A percentile compares a stretch with the other conserved stretches of the same genome.
These are phyloP conservation scores for Saccharomycopsis sp. DNA, from an alignment of 805 yeast genomes.

Conservation along the genomic window DNA sequence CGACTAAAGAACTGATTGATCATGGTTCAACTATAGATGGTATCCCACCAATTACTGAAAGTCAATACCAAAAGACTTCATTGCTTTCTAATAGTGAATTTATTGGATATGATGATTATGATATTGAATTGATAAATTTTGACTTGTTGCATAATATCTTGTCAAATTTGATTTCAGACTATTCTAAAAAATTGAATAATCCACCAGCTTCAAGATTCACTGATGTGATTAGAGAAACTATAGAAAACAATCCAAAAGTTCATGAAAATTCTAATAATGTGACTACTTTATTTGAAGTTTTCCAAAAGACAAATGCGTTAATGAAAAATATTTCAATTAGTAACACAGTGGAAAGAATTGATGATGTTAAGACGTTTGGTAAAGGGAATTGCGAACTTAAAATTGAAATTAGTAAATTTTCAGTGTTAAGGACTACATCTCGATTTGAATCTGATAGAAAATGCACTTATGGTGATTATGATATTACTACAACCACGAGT, in stretches of 20 bases:
- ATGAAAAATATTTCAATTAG: conserved; percentile 10
- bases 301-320: conserved; percentile 7
- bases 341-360: conserved; percentile 23
- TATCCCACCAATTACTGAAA: conserved; percentile 5
- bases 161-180: conserved; percentile 5
- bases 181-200: background rate
- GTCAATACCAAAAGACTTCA: conserved; percentile 12
- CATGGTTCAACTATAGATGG: background rate
- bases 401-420: conserved; percentile 5
- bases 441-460: background rate
- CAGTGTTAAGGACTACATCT: conserved; percentile 13
- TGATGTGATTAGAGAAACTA: background rate
- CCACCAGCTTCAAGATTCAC: background rate
- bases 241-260: background rate
- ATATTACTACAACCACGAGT: background rate
- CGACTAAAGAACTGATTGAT: background rate
- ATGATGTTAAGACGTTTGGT: conserved; percentile 12
- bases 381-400: background rate
- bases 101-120: conserved; percentile 15
- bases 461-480: no score
- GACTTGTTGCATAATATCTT: conserved; percentile 16
- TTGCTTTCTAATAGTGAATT: conserved; percentile 13
- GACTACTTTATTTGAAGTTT: conserved; percentile 5
- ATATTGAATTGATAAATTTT: conserved; percentile 16
- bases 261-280: background rate